A percentile compares a stretch with the other conserved stretches of the same genome.
These are phyloP conservation scores for Aspergillus sp. DNA, from an alignment of 2,329 filamentous ascomycete genomes.

Conservation along the genomic window DNA sequence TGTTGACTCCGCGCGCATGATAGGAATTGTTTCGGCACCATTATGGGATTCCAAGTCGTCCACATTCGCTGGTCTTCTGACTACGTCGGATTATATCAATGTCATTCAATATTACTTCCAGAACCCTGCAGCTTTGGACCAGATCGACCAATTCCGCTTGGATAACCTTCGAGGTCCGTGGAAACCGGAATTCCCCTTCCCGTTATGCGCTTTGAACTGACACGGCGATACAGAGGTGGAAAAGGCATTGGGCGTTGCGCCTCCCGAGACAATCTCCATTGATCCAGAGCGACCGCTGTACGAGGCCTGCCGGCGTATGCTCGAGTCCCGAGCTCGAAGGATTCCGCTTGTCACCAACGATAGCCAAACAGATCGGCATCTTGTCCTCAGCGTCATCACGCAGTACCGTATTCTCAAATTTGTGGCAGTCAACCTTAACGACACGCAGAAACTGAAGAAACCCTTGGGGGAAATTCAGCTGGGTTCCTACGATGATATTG, in stretches of 20 bases:
- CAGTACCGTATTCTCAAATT: conserved; percentile 99
- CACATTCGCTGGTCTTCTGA: conserved; percentile 89
- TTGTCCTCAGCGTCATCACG: conserved; percentile 94
- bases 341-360: conserved; percentile 93
- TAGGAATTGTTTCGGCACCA: conserved; percentile 95
- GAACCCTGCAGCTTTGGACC: conserved; percentile 82
- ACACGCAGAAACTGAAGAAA: conserved; percentile 86
- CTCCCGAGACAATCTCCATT: conserved; percentile 94
- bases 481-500: conserved; percentile 78
- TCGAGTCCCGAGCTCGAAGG: conserved; percentile 85
- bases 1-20: conserved; percentile 22
- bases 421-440: conserved; percentile 89
- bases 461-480: conserved; percentile 79
- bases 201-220: neutral
- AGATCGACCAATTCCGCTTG: conserved; percentile 90
- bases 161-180: conserved; percentile 81
- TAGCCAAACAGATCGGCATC: conserved; percentile 87
- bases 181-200: neutral
- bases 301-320: conserved; percentile 92
- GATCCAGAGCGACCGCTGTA: conserved; percentile 88
- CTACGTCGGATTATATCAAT: conserved; percentile 96
- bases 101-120: conserved; percentile 99
- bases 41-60: conserved; percentile 94
- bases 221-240: conserved; percentile 72
- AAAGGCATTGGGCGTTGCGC: conserved; percentile 83